Conservation (phyloP, 257 asterid genomes). For the Solanum habrochaites region DNA sequence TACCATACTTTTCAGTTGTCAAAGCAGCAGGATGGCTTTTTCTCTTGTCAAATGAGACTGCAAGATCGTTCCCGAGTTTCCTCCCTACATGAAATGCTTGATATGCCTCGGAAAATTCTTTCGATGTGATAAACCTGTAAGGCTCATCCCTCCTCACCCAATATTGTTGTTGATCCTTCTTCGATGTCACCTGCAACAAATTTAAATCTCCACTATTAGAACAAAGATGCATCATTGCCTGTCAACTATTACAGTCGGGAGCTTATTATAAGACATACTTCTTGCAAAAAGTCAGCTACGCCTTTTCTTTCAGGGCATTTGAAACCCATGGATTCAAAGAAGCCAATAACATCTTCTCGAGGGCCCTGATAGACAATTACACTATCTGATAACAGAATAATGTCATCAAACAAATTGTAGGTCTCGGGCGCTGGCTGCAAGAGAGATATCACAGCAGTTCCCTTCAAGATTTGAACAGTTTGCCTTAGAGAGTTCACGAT, state of each 20-base stretch:
- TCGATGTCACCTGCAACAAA: slow-evolving; percentile 46
- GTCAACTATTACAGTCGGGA: neutral
- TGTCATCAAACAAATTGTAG: slow-evolving; percentile 48
- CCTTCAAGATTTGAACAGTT: slow-evolving; percentile 51
- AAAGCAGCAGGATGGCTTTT: slow-evolving; percentile 58
- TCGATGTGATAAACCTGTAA: slow-evolving; percentile 22
- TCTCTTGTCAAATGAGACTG: slow-evolving; percentile 40
- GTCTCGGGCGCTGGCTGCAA: slow-evolving; percentile 68
- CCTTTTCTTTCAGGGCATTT: slow-evolving; percentile 55
- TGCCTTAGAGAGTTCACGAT: slow-evolving; percentile 42
- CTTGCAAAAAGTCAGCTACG: slow-evolving; percentile 66
- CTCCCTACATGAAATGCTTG: slow-evolving; percentile 38
- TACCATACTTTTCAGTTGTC: slow-evolving; percentile 36
- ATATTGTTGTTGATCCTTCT: slow-evolving; percentile 62
- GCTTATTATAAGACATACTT: slow-evolving; percentile 18
- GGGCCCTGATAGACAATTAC: slow-evolving; percentile 55
- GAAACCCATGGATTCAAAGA: slow-evolving; percentile 55
- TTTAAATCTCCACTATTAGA: neutral
- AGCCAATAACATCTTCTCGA: slow-evolving; percentile 30
- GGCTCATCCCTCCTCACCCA: slow-evolving; percentile 46
- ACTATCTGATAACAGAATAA: slow-evolving; percentile 45
- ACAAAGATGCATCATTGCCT: neutral
- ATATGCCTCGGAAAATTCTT: slow-evolving; percentile 12
- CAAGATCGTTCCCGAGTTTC: slow-evolving; percentile 25
- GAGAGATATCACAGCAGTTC: slow-evolving; percentile 59